A percentile compares a stretch with the other conserved stretches of the same genome.
phyloP scores from a whole-genome alignment of 1,139 yeast species.

The Sugiyamaella japonica region DNA sequence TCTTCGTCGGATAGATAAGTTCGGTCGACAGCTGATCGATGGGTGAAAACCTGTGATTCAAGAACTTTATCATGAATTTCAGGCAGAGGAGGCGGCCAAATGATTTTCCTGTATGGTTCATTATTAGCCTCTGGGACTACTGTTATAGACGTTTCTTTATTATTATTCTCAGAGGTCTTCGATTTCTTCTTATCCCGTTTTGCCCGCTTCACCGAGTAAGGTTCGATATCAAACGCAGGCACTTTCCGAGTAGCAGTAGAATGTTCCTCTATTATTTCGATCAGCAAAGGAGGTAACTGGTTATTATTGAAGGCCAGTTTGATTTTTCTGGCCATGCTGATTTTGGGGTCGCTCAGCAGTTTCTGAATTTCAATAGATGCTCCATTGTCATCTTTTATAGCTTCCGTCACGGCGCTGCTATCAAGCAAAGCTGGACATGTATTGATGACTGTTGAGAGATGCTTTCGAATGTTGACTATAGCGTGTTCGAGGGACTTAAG shows the following conservation, averaged over 20 bases:
- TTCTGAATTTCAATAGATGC: conserved; percentile 23
- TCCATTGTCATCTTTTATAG: conserved; percentile 38
- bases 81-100: conserved; percentile 69
- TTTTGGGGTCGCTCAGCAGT: conserved; percentile 53
- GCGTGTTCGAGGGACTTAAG: conserved; percentile 4
- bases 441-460: conserved; percentile 52
- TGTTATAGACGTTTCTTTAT: not conserved
- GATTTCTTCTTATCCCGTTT: not conserved
- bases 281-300: conserved; percentile 48
- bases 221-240: conserved; percentile 6
- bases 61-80: conserved; percentile 59
- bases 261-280: conserved; percentile 37
- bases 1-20: conserved; percentile 58
- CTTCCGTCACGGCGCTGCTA: conserved; percentile 40
- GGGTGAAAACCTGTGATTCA: conserved; percentile 73
- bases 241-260: not conserved
- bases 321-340: conserved; percentile 60
- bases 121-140: not conserved
- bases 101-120: not conserved
- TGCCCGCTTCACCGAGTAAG: not conserved
- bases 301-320: conserved; percentile 55
- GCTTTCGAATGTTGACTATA: conserved; percentile 52
- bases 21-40: conserved; percentile 69
- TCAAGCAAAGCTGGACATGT: conserved; percentile 56
- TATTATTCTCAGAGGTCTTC: not conserved